Evolutionary conservation across 306 rosid genomes (phyloP), one percentile per base, ranked within the genome.

Genomic region (Cicer pinnatifidum): DNA sequence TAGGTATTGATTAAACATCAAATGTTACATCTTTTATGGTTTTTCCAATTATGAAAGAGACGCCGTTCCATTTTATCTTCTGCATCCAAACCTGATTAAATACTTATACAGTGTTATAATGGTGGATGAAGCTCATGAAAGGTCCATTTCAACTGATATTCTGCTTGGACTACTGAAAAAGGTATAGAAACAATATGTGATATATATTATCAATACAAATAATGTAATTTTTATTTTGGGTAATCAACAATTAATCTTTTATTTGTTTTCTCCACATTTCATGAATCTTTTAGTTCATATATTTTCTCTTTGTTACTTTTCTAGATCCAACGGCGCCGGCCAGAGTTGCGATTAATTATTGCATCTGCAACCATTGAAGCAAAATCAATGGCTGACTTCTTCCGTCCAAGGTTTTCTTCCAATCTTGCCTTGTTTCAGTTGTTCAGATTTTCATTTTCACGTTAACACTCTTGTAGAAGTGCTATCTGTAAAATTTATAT

Each of bases 111-210:
- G 98, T 85, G 86, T 89, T 60, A 80, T 93, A 81, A 93, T 93
- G 97, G 88, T 93, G 6, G 98, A 93, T 67, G 98, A 93, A 80
- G 98, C 98, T 80, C 98, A 93, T 74, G 98, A 93, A 85, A 89
- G 98, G 86, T 93, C 98, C 3, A 93, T 89, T 70, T 88, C 98
- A 46, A 93, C 98, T 75, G 98, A 93, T 80, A 89, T 93, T 60
- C 81, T 93, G 78, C 84, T 93, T 81, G 98, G 98, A 75, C 88
- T 93, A 67, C 78, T 93, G 75, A 93, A 91, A 86, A 93, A 93
- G 98, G 98, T 93, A 80, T 17, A 39, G 3, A 13, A 61, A 37
- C 71, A 44, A 59, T 73, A 35, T 71, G 53, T 68, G 8, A 15
- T 1, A 38, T 62, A 3, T 62, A 13, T 62, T 33, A 19, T 35